Base-by-base conservation (phyloP, 345 rosid genomes). In the Nephelium lappaceum region DNA sequence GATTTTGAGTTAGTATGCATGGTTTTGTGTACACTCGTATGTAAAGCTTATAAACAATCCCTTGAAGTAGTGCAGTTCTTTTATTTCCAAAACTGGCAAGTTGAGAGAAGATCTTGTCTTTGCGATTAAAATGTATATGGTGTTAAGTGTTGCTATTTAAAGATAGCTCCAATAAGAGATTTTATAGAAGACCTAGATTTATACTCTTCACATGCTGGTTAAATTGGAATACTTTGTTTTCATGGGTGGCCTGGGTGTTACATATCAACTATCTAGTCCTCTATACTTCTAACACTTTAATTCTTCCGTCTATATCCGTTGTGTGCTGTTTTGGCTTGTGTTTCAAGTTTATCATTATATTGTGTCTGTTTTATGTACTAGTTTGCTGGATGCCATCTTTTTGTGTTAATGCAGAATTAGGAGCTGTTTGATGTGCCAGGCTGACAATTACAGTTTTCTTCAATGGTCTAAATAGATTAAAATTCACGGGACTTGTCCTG, bases 401-500 rank as follows among this genome's bases (percentile, higher is more conserved):
- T 74, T 62, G 25, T 11, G 10, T 21, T 15, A 8, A 23, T 42
- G n/a, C 60, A 61, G 60, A 31, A 5, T 31, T 53, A 15, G 24
- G 23, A 73, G 53, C 57, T 55, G 11, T 21, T 83, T 64, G 71
- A 42, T 23, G 65, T 75, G 60, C 8, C 60, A 12, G 51, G 64
- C 63, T 76, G n/a, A 66, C 51, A 27, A 10, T 27, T 45, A 67
- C 11, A 38, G n/a, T 51, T 80, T n/a, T 61, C 8, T 60, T 41
- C 14, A 72, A 65, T 51, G 65, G 15, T 74, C 8, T 45, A 62
- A 78, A 81, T 82, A 95, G 98, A 87, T 93, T 76, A 95, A 93
- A 81, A 86, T 92, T 83, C 97, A 88, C 43, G 79, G 84, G 83
- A 95, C 93, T 23, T 93, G 95, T 51, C 96, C 98, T 0, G 95